Evolutionary conservation across 2,329 filamentous ascomycete species (phyloP).

Genomic region (Monilinia vaccinii-corymbosi): DNA sequence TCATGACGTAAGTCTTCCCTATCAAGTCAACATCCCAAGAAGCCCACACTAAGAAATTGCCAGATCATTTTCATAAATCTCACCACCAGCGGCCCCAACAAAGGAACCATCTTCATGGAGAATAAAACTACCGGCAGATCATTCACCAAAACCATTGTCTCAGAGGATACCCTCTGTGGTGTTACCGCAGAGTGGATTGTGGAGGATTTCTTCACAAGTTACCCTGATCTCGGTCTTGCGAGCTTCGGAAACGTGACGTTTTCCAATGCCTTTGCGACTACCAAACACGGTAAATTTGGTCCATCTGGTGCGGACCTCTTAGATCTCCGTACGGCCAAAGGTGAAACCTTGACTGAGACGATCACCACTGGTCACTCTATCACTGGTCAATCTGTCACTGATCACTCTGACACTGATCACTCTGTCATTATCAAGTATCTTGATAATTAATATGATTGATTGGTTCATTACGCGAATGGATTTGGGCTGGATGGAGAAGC

Average conservation of each 20-base stretch:
- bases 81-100: slow-evolving; percentile 4
- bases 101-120: slow-evolving; percentile 35
- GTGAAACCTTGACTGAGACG: not conserved
- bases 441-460: not conserved
- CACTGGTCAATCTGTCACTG: too few species aligned
- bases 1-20: slow-evolving; percentile 29
- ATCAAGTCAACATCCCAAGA: too few species aligned
- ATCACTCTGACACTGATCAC: not conserved
- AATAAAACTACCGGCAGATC: slow-evolving; percentile 37
- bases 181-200: slow-evolving; percentile 43
- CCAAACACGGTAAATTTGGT: too few species aligned
- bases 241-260: slow-evolving; percentile 39
- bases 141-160: slow-evolving; percentile 34
- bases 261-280: slow-evolving; percentile 20
- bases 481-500: not conserved
- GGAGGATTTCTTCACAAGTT: slow-evolving; percentile 36
- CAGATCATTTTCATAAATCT: slow-evolving; percentile 31
- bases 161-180: slow-evolving; percentile 30
- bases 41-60: slow-evolving; percentile 15
- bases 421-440: not conserved
- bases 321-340: not conserved
- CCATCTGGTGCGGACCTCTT: not conserved
- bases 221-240: slow-evolving; percentile 34
- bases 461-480: not conserved
- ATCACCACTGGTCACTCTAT: not conserved